Conservation (phyloP, 345 rosid genomes). For the Corchorus capsularis region DNA sequence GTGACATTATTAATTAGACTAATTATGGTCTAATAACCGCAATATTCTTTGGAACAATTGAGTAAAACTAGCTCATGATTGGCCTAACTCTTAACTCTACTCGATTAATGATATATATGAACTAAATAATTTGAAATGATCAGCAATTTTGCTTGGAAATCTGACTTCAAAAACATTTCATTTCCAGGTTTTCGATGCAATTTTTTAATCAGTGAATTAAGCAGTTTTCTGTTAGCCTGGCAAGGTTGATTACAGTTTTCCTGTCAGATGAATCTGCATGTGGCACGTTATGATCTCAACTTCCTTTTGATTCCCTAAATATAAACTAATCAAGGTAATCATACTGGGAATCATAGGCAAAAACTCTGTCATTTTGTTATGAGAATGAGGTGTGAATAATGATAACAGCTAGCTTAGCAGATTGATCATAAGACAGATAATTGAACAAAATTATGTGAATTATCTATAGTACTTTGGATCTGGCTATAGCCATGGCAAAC, state of each 20-base stretch:
- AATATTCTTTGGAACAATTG: not conserved
- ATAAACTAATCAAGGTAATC: not conserved
- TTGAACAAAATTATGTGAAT: not conserved
- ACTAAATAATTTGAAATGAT: not conserved
- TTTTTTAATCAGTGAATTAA: conserved; percentile 15
- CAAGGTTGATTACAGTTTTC: conserved; percentile 19
- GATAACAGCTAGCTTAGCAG: conserved; percentile 2
- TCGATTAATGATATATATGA: not conserved
- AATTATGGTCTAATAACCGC: not conserved
- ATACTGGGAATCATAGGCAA: not conserved
- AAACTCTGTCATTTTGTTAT: not conserved
- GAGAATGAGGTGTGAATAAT: conserved; percentile 4
- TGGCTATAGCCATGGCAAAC: not conserved
- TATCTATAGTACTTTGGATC: not conserved
- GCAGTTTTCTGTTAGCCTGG: conserved; percentile 33
- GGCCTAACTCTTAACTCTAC: conserved; percentile 6
- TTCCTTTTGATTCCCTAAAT: conserved; percentile 16
- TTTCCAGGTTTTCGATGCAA: not conserved
- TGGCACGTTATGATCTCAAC: conserved; percentile 23
- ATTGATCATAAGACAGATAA: not conserved
- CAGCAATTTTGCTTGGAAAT: not conserved
- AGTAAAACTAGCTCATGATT: conserved; percentile 13
- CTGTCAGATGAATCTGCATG: conserved; percentile 19
- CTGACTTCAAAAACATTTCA: not conserved
- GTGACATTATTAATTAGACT: conserved; percentile 6